phyloP scores from a whole-genome alignment of 2,329 filamentous ascomycete species.

The Stagonosporopsis vannaccii region DNA sequence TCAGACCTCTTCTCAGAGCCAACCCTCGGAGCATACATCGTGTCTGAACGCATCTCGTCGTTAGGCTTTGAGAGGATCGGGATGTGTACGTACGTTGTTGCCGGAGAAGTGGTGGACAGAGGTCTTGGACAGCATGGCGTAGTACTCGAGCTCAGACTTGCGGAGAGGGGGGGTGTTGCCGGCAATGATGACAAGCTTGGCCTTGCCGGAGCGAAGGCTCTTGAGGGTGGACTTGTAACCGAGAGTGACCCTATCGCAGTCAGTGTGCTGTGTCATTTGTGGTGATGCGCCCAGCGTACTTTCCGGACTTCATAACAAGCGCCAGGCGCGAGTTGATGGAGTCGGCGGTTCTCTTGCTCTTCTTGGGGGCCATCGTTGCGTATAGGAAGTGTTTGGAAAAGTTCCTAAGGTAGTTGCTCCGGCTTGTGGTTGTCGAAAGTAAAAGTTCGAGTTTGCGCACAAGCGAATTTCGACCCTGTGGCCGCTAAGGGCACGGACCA shows the following conservation, averaged over 20 bases:
- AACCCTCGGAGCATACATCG: conserved; percentile 53
- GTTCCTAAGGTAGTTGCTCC: conserved; percentile 31
- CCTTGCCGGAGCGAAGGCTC: conserved; percentile 89
- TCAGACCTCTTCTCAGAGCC: conserved; percentile 91
- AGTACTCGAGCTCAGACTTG: conserved; percentile 95
- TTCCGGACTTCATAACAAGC: conserved; percentile 73
- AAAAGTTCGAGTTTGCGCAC: conserved; percentile 14
- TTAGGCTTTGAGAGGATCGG: conserved; percentile 48
- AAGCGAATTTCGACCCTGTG: conserved; percentile 21
- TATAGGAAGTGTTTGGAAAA: conserved; percentile 40
- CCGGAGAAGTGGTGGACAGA: conserved; percentile 97
- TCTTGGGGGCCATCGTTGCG: conserved; percentile 74
- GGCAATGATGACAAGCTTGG: conserved; percentile 95
- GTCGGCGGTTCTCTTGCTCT: conserved; percentile 84
- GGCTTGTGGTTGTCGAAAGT: conserved; percentile 18
- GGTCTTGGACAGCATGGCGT: conserved; percentile 75
- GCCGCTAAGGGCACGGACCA: not conserved
- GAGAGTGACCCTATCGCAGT: conserved; percentile 71
- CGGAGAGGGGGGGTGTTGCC: conserved; percentile 97
- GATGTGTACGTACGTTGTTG: conserved; percentile 86
- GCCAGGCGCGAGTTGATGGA: conserved; percentile 73
- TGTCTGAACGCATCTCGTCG: conserved; percentile 41
- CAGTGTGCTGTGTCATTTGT: conserved; percentile 17
- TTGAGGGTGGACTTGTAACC: conserved; percentile 92
- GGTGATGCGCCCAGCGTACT: conserved; percentile 48